Evolutionary conservation across 768 basidiomycete species (phyloP), one percentile per base, ranked within the genome.

Genomic region (Daedalea quercina): DNA sequence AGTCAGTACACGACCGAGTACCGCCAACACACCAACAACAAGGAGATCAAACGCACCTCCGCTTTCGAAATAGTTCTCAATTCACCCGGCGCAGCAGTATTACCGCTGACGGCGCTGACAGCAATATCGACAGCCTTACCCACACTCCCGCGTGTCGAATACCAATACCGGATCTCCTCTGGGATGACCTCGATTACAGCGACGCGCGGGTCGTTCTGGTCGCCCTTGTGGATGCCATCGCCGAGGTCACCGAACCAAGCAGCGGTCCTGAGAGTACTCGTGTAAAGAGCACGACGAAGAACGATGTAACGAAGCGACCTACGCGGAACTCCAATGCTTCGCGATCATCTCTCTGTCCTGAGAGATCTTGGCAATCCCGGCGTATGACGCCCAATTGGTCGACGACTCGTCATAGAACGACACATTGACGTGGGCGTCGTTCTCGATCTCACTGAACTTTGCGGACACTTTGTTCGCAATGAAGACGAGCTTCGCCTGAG

Each of bases 161-260:
- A 69, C 83, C 85, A 95, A 63, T 91, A 94, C 50, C 84, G 78
- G 57, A 96, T 86, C 71, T 89, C 85, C 33, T 82, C 76, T 0
- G 91, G 90, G 49, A 85, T 67, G 50, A 96, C 79, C 65, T 90
- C 81, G 57, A 95, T 89, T 33, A 89, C 66, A 7, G 83, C 76
- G 3, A 96, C 77, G 23, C 93, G 80, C 0, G 92, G 90, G 57
- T 95, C 94, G 44, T 76, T 71, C 26, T 76, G 76, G 60, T 85
- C 80, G n/a, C 92, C 93, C 60, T 81, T 85, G 67, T 94, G 92
- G 6, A 86, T 70, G 17, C 88, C 89, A 57, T 95, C 92, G 28
- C 84, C 84, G 51, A 94, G 73, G 63, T 95, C 86, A 34, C 89
- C 90, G 60, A 94, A 94, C 77, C 90, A 96, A 0, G 84, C 86